These are phyloP conservation scores for Starmera caribaea DNA, from an alignment of 805 yeast genomes.

Conservation along the genomic window DNA sequence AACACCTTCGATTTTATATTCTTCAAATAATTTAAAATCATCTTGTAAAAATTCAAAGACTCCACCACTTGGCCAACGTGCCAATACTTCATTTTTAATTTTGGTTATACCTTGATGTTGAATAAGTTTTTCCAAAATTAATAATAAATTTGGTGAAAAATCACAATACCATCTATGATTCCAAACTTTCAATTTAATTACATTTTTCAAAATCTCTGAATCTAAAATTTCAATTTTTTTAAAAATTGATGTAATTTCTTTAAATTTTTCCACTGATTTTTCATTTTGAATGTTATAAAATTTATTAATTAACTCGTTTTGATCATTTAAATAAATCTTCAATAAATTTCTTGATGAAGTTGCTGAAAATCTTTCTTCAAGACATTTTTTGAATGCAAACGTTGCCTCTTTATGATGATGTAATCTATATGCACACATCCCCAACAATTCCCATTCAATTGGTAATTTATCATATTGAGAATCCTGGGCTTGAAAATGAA, in stretches of 20 bases:
- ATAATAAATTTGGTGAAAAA: conserved; percentile 62
- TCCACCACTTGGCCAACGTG: conserved; percentile 54
- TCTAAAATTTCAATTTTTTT: conserved; percentile 21
- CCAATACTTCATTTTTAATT: conserved; percentile 62
- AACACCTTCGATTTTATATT: conserved; percentile 8
- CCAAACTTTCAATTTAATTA: conserved; percentile 88
- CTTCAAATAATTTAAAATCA: conserved; percentile 33
- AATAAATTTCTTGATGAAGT: conserved; percentile 68
- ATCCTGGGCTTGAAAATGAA: conserved; percentile 85
- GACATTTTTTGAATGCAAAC: conserved; percentile 67
- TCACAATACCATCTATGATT: conserved; percentile 96
- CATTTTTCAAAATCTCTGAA: conserved; percentile 51
- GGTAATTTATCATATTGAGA: conserved; percentile 69
- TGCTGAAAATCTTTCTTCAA: conserved; percentile 70
- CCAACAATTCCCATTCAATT: conserved; percentile 88
- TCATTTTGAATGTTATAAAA: conserved; percentile 15
- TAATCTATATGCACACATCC: conserved; percentile 74
- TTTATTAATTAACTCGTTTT: conserved; percentile 12
- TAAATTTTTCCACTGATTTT: conserved; percentile 21
- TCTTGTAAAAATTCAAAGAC: conserved; percentile 47
- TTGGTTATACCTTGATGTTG: conserved; percentile 73
- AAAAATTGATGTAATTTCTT: not conserved
- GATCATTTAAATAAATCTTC: conserved; percentile 38
- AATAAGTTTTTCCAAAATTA: conserved; percentile 49
- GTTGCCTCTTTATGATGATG: conserved; percentile 86